phyloP scores from a whole-genome alignment of 2,329 filamentous ascomycete genomes.

The Blumeria graminis region DNA sequence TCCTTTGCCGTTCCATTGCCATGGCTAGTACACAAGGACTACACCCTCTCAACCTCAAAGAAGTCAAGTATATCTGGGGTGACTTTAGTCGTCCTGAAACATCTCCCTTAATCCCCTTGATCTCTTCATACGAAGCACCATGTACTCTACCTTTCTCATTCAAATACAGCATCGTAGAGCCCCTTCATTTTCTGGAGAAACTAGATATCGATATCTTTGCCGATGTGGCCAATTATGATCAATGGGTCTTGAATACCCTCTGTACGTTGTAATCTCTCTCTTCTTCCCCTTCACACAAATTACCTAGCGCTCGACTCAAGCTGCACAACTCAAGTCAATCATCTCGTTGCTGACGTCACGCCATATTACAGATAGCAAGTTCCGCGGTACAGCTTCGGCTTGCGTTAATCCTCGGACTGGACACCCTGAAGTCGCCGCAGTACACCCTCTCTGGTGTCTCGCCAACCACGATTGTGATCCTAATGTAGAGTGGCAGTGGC shows the following conservation, averaged over 20 bases:
- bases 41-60: constrained; percentile 37
- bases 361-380: constrained; percentile 40
- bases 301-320: not conserved
- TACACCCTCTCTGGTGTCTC: constrained; percentile 88
- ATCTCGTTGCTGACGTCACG: not conserved
- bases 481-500: constrained; percentile 88
- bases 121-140: constrained; percentile 12
- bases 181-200: constrained; percentile 57
- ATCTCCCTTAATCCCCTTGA: constrained; percentile 15
- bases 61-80: constrained; percentile 46
- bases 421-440: constrained; percentile 72
- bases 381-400: constrained; percentile 77
- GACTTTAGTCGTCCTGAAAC: constrained; percentile 33
- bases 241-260: constrained; percentile 76
- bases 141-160: constrained; percentile 58
- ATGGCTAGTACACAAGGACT: constrained; percentile 33
- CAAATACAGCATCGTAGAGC: constrained; percentile 46
- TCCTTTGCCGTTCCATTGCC: constrained; percentile 37
- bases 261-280: constrained; percentile 17
- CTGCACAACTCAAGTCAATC: not conserved
- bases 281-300: not conserved
- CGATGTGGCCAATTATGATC: constrained; percentile 32
- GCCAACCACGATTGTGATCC: constrained; percentile 93
- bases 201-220: constrained; percentile 62
- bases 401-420: constrained; percentile 53